phyloP scores from a whole-genome alignment of 2,329 filamentous ascomycete species.

The Penicillium sp. region DNA sequence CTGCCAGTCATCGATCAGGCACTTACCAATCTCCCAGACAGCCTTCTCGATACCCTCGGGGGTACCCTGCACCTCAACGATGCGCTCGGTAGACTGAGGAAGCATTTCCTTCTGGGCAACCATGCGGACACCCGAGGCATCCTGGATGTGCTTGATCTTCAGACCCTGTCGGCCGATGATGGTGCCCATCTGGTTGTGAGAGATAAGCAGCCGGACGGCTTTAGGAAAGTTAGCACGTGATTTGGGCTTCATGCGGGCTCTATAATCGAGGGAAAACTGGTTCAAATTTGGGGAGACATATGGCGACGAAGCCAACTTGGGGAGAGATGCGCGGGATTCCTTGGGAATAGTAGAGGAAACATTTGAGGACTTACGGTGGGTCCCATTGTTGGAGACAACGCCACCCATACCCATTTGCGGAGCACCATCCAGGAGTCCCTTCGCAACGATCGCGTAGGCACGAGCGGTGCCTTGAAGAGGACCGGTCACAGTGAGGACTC shows the following conservation, averaged over 20 bases:
- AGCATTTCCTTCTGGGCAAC: conserved; percentile 99
- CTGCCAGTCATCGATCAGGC: conserved; percentile 96
- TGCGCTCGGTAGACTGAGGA: conserved; percentile 95
- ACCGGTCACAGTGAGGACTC: conserved; percentile 93
- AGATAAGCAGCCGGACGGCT: conserved; percentile 98
- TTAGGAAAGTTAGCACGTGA: conserved; percentile 19
- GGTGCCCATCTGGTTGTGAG: conserved; percentile 99
- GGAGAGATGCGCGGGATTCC: neutral
- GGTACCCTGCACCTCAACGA: conserved; percentile 94
- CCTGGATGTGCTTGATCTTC: conserved; percentile 99
- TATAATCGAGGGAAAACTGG: neutral
- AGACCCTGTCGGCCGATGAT: conserved; percentile 95
- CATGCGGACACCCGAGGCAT: conserved; percentile 96
- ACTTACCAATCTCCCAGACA: conserved; percentile 98
- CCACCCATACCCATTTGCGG: conserved; percentile 97
- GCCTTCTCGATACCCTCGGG: conserved; percentile 95
- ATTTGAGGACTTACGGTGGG: conserved; percentile 74
- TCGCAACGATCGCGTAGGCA: conserved; percentile 91
- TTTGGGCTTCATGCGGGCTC: neutral
- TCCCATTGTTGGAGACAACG: conserved; percentile 81
- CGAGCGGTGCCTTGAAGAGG: conserved; percentile 84
- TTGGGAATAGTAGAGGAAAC: conserved; percentile 9
- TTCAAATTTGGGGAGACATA: neutral
- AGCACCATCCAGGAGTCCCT: conserved; percentile 87
- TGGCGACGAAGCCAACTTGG: neutral